Percentiles rank a stretch among this genome's conserved stretches.
Evolutionary conservation across 768 basidiomycete species (phyloP).

Genomic region (Xerocomellus intermedius): DNA sequence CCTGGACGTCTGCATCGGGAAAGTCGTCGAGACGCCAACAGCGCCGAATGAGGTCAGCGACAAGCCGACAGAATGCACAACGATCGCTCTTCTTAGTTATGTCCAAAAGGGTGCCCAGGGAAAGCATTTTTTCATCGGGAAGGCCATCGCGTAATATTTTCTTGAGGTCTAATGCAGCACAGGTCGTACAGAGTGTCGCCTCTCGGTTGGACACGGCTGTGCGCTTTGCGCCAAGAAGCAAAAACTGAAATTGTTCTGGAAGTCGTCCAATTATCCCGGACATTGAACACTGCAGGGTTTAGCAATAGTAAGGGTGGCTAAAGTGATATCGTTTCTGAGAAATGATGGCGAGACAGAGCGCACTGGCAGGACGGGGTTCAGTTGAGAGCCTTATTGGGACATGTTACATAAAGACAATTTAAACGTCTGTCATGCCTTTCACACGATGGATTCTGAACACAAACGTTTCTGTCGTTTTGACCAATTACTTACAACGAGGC

Average conservation of each 20-base stretch:
- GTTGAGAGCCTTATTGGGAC: no score
- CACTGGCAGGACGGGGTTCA: no score
- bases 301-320: no score
- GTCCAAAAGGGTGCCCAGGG: conserved; percentile 9
- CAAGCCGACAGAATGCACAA: conserved; percentile 19
- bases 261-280: conserved; percentile 4
- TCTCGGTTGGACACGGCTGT: not conserved
- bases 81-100: conserved; percentile 2
- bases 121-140: not conserved
- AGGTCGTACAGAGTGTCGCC: conserved; percentile 10
- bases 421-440: no score
- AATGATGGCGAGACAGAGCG: not conserved
- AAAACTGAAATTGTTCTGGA: not conserved
- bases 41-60: conserved; percentile 6
- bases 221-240: not conserved
- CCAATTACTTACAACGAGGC: no score
- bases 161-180: conserved; percentile 8
- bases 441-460: no score
- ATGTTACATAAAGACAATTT: no score
- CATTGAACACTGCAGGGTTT: not conserved
- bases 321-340: not conserved
- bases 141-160: conserved; percentile 16
- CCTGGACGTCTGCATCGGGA: conserved; percentile 8
- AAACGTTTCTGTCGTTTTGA: no score
- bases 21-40: conserved; percentile 17